Evolutionary conservation across 164 flowering plant species (phyloP), one percentile per base, ranked within the genome.

Genomic region (Saururus chinensis): DNA sequence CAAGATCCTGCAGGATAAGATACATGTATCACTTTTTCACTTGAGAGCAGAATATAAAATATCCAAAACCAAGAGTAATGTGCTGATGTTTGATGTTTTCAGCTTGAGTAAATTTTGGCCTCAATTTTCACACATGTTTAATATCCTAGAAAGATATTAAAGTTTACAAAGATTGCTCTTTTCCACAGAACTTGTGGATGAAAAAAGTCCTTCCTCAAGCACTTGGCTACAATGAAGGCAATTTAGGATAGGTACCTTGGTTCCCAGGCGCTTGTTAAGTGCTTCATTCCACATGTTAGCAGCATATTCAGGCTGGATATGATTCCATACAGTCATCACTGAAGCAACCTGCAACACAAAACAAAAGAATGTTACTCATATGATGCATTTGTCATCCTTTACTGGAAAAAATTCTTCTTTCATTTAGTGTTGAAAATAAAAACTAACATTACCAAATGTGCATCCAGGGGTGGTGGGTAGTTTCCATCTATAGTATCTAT

Each of bases 241-340:
- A 42, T 45, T 26, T 51, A 19, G 16, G n/a, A 24, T 21, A 24
- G 53, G 40, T 45, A 87, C 98, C 95, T 86, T 22, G 26, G 95
- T 92, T 59, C 89, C 96, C 64, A 92, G 96, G 53, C 98, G 75
- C 75, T 79, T 89, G 84, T 92, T 92, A 73, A 92, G 74, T 57
- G 98, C 98, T 83, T 92, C 98, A 67, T 89, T 92, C 98, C 96
- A 92, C 83, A 92, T 71, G 71, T 87, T 92, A 60, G 95, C 87
- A 67, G 96, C 95, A 79, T 87, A 89, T 42, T 70, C 83, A 49
- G 98, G 98, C 68, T 83, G 84, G 49, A 92, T 66, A 17, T 86
- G 85, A 65, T 64, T 89, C 95, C 91, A 89, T 37, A 92, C 70
- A 19, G 96, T 87, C 98, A 92, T 89, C 25, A 80, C 87, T 71